Percentiles rank a stretch among this genome's conserved stretches.
Conservation (phyloP, 495 filamentous ascomycete species). For the Paragyromitra xinjiangensis region DNA sequence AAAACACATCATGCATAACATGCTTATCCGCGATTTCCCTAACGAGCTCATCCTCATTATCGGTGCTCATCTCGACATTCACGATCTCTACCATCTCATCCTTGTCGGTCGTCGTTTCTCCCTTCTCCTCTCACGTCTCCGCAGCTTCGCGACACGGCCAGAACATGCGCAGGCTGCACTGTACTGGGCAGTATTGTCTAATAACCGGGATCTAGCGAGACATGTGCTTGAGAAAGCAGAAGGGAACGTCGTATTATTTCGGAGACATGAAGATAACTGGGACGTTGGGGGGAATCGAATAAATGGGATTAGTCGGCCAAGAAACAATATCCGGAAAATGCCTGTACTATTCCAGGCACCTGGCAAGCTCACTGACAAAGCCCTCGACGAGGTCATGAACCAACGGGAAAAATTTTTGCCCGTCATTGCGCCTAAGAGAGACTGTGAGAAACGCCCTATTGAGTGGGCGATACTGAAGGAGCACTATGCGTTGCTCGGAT, state of each 20-base stretch:
- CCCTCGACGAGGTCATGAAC: too few relatives aligned
- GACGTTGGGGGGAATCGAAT: too few relatives aligned
- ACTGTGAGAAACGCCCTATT: too few relatives aligned
- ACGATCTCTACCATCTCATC: background rate
- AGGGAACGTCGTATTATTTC: too few relatives aligned
- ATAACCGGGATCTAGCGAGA: background rate
- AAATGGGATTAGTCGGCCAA: too few relatives aligned
- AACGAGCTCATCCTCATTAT: conserved; percentile 10
- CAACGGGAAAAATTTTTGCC: too few relatives aligned
- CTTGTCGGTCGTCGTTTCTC: background rate
- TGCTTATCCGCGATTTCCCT: background rate
- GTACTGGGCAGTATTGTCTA: conserved; percentile 3
- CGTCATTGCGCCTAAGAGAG: too few relatives aligned
- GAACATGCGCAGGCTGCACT: background rate
- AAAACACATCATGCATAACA: background rate
- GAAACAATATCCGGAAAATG: too few relatives aligned
- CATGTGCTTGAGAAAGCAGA: background rate
- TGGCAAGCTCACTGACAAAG: too few relatives aligned
- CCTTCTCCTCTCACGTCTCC: conserved; percentile 3
- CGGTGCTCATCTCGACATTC: background rate
- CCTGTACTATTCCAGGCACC: too few relatives aligned
- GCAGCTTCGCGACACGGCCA: background rate
- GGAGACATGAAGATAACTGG: too few relatives aligned
- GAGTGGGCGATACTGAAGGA: background rate
- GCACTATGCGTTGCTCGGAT: conserved; percentile 3